phyloP scores from a whole-genome alignment of 306 rosid genomes.

The Cotoneaster glaucophyllus region DNA sequence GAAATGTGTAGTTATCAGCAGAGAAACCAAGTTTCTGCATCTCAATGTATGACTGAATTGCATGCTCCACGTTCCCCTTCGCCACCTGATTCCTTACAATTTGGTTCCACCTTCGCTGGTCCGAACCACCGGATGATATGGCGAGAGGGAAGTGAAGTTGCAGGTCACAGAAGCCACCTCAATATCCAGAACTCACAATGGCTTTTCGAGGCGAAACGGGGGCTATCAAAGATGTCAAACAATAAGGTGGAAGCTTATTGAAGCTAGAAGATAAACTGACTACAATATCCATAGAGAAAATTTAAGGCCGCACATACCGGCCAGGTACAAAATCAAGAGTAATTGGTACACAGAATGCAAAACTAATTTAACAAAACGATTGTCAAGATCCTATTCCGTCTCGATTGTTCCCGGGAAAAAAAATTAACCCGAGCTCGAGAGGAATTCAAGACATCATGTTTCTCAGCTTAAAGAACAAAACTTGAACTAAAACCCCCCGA shows the following conservation, averaged over 20 bases:
- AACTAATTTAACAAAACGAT: slow-evolving; percentile 5
- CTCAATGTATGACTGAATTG: slow-evolving; percentile 7
- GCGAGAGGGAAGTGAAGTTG: not conserved
- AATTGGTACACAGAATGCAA: slow-evolving; percentile 15
- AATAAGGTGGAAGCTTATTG: not conserved
- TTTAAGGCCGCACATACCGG: not conserved
- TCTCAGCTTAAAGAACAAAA: slow-evolving; percentile 16
- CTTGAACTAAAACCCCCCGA: not conserved
- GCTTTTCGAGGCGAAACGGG: not conserved
- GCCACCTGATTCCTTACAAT: slow-evolving; percentile 13
- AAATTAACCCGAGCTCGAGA: slow-evolving; percentile 3
- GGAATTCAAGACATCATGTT: slow-evolving; percentile 9
- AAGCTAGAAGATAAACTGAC: not conserved
- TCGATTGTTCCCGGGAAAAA: slow-evolving; percentile 1
- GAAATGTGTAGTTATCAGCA: slow-evolving; percentile 27
- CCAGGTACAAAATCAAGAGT: slow-evolving; percentile 5
- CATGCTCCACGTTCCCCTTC: slow-evolving; percentile 10
- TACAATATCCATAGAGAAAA: slow-evolving; percentile 3
- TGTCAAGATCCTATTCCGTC: slow-evolving; percentile 4
- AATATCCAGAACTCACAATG: not conserved
- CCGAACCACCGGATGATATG: not conserved
- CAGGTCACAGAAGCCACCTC: slow-evolving; percentile 19
- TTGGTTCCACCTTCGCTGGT: slow-evolving; percentile 17
- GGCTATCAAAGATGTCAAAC: not conserved
- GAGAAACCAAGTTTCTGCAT: slow-evolving; percentile 21